These are phyloP conservation scores for Epichloe amarillans DNA, from an alignment of 2,329 filamentous ascomycete genomes.

Conservation along the genomic window DNA sequence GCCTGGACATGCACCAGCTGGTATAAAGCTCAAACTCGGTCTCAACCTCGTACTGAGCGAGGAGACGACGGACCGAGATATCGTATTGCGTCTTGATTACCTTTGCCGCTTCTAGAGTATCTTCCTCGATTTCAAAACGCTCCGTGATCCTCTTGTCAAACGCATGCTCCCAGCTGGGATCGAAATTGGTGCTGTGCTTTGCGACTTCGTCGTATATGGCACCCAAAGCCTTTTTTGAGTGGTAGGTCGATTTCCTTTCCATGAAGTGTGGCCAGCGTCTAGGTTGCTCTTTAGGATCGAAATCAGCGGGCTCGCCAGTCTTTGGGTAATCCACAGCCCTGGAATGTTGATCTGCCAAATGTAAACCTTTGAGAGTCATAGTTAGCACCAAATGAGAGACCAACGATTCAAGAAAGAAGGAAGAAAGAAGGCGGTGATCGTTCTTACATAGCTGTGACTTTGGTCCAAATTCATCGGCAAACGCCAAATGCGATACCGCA, in stretches of 20 bases:
- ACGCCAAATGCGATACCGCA: slow-evolving; percentile 68
- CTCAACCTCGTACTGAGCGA: slow-evolving; percentile 69
- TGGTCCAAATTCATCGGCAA: slow-evolving; percentile 58
- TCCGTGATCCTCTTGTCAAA: slow-evolving; percentile 68
- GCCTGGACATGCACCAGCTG: slow-evolving; percentile 67
- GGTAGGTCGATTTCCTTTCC: slow-evolving; percentile 55
- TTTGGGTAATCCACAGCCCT: slow-evolving; percentile 91
- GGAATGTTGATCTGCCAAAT: slow-evolving; percentile 71
- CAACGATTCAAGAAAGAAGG: not conserved
- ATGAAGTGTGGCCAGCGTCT: slow-evolving; percentile 74
- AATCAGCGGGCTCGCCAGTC: slow-evolving; percentile 63
- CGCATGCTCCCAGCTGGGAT: slow-evolving; percentile 53
- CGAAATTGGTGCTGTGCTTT: slow-evolving; percentile 46
- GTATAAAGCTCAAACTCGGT: slow-evolving; percentile 92
- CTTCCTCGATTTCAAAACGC: slow-evolving; percentile 41
- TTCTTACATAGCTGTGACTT: slow-evolving; percentile 51
- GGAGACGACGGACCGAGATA: slow-evolving; percentile 58
- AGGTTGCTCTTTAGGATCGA: slow-evolving; percentile 48
- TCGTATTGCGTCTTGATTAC: slow-evolving; percentile 70
- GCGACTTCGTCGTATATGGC: slow-evolving; percentile 65
- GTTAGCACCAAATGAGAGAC: not conserved
- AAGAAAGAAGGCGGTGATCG: not conserved
- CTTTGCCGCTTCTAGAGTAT: slow-evolving; percentile 43
- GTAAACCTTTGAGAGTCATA: slow-evolving; percentile 33
- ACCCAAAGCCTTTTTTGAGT: slow-evolving; percentile 61